Conservation (phyloP, 805 yeast genomes). For the Cyberlindnera bimundalis region DNA sequence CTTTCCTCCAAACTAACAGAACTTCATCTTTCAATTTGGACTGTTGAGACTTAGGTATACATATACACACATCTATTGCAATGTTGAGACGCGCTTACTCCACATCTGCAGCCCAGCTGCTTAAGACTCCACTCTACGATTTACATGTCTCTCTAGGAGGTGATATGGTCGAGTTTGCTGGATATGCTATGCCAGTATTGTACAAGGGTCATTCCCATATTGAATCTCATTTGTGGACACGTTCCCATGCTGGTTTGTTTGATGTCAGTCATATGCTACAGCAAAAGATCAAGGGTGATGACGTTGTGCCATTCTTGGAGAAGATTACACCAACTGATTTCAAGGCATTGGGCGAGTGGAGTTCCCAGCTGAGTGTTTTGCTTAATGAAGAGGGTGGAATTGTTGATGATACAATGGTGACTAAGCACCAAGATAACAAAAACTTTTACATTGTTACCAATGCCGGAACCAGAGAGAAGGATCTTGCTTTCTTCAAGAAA, state of each 20-base stretch:
- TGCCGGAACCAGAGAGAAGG: slow-evolving; percentile 91
- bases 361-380: slow-evolving; percentile 74
- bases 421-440: slow-evolving; percentile 65
- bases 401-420: slow-evolving; percentile 90
- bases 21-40: neutral
- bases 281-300: slow-evolving; percentile 71
- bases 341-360: slow-evolving; percentile 47
- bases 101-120: slow-evolving; percentile 19
- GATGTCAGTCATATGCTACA: slow-evolving; percentile 98
- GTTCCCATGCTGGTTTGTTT: slow-evolving; percentile 82
- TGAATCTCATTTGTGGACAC: slow-evolving; percentile 93
- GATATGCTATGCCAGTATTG: slow-evolving; percentile 92
- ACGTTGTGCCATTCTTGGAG: slow-evolving; percentile 65
- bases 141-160: slow-evolving; percentile 78
- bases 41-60: neutral
- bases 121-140: slow-evolving; percentile 75
- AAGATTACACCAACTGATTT: slow-evolving; percentile 88
- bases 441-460: slow-evolving; percentile 85
- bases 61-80: neutral
- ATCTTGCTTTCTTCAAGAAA: slow-evolving; percentile 55
- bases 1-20: neutral
- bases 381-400: slow-evolving; percentile 76
- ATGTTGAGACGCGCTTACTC: slow-evolving; percentile 27
- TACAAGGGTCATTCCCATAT: slow-evolving; percentile 84
- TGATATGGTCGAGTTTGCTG: slow-evolving; percentile 94